phyloP scores from a whole-genome alignment of 1,139 yeast genomes.

The Nakaseomyces kungkrabaensis region DNA sequence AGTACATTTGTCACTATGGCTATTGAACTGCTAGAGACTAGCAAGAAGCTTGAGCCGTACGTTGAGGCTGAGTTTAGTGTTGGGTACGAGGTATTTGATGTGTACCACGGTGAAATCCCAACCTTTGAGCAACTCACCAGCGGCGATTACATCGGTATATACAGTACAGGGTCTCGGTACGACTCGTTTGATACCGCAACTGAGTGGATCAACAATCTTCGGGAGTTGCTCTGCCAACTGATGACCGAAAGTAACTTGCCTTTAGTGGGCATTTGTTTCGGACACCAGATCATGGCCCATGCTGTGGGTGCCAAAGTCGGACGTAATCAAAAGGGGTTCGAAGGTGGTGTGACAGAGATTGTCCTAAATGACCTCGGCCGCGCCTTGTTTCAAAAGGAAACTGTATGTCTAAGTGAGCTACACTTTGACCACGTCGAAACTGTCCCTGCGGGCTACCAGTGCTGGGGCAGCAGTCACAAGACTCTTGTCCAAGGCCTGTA shows the following conservation, averaged over 20 bases:
- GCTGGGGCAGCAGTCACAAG: slow-evolving; percentile 43
- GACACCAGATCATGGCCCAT: slow-evolving; percentile 69
- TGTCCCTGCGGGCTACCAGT: slow-evolving; percentile 35
- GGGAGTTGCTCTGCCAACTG: slow-evolving; percentile 30
- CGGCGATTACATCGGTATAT: slow-evolving; percentile 28
- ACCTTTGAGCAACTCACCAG: slow-evolving; percentile 10
- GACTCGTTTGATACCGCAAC: slow-evolving; percentile 39
- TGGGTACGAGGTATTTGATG: slow-evolving; percentile 15
- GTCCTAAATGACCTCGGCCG: slow-evolving; percentile 34
- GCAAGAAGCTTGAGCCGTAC: slow-evolving; percentile 8
- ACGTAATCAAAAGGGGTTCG: slow-evolving; percentile 61
- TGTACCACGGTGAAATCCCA: slow-evolving; percentile 23
- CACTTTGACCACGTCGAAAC: slow-evolving; percentile 63
- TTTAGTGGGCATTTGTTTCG: slow-evolving; percentile 67
- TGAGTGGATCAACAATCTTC: slow-evolving; percentile 39
- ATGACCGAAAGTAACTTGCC: slow-evolving; percentile 30
- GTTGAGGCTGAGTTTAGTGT: slow-evolving; percentile 6
- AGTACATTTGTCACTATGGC: slow-evolving; percentile 24
- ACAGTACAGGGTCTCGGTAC: slow-evolving; percentile 47
- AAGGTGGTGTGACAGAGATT: slow-evolving; percentile 52
- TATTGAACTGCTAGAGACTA: slow-evolving; percentile 12
- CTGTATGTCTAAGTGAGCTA: slow-evolving; percentile 45
- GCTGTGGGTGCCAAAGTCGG: slow-evolving; percentile 54
- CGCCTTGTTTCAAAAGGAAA: slow-evolving; percentile 29
- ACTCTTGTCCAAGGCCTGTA: slow-evolving; percentile 58